phyloP scores from a whole-genome alignment of 2,329 filamentous ascomycete genomes.

The Diaporthe eres region DNA sequence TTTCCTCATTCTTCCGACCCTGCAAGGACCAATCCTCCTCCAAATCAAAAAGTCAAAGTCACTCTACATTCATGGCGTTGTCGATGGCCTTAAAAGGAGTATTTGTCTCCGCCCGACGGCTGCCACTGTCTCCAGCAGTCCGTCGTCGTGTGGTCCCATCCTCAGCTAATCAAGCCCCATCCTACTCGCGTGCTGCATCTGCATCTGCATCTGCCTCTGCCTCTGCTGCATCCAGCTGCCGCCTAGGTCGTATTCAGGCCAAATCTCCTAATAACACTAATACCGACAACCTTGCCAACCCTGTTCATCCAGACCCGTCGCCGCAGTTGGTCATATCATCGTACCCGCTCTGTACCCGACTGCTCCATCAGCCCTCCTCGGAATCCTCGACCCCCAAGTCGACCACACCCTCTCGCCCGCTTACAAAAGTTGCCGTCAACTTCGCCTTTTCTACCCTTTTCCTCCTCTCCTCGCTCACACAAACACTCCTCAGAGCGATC shows the following conservation, averaged over 20 bases:
- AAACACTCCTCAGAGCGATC: conserved; percentile 44
- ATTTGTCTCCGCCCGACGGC: conserved; percentile 29
- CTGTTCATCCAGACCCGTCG: conserved; percentile 40
- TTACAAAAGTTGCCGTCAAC: conserved; percentile 35
- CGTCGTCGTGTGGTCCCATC: conserved; percentile 35
- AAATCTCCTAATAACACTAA: conserved; percentile 30
- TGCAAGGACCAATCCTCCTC: conserved; percentile 11
- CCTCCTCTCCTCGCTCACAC: conserved; percentile 43
- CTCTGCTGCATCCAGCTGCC: conserved; percentile 28
- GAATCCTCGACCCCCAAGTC: conserved; percentile 30
- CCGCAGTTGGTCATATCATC: conserved; percentile 36
- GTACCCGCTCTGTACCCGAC: conserved; percentile 36
- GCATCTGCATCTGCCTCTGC: conserved; percentile 17
- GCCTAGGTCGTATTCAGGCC: conserved; percentile 23
- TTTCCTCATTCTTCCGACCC: conserved; percentile 34
- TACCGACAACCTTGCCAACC: conserved; percentile 28
- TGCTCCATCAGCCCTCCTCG: conserved; percentile 30
- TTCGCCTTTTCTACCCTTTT: conserved; percentile 35
- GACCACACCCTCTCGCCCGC: conserved; percentile 11
- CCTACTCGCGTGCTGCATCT: conserved; percentile 32
- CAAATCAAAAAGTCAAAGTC: conserved; percentile 2
- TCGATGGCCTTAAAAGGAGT: conserved; percentile 38
- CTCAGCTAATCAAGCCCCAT: conserved; percentile 35
- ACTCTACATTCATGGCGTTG: conserved; percentile 38
- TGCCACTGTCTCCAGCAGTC: conserved; percentile 9